These are phyloP conservation scores for Friedmanniomyces endolithicus DNA, from an alignment of 495 filamentous ascomycete species.

Conservation along the genomic window DNA sequence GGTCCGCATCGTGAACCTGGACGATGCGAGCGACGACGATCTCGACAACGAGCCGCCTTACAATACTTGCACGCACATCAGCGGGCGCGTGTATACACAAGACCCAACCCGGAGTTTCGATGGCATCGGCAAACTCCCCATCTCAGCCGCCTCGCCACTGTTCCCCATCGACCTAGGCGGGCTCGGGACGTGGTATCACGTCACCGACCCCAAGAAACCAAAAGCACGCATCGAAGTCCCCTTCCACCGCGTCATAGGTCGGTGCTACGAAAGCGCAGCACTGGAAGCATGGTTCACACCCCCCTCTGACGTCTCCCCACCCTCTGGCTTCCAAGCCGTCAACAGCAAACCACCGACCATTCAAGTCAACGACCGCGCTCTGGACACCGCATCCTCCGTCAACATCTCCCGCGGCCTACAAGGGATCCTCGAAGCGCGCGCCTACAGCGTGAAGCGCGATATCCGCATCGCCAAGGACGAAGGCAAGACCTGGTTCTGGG, in stretches of 20 bases:
- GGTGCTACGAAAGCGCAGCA: conserved; percentile 42
- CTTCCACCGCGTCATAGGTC: conserved; percentile 41
- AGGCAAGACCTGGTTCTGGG: conserved; percentile 43
- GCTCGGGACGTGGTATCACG: conserved; percentile 39
- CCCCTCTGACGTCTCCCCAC: background rate
- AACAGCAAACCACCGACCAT: conserved; percentile 6
- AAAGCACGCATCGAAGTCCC: conserved; percentile 31
- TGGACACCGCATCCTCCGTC: background rate
- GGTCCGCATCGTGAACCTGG: conserved; percentile 33
- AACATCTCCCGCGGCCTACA: conserved; percentile 21
- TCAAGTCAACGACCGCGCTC: background rate
- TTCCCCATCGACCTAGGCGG: conserved; percentile 32
- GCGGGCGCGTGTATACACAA: conserved; percentile 40
- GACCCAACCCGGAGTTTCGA: conserved; percentile 23
- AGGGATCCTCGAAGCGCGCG: conserved; percentile 32
- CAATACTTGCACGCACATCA: conserved; percentile 32
- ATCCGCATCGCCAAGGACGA: conserved; percentile 32
- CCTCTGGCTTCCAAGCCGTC: conserved; percentile 8
- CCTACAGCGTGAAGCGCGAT: conserved; percentile 35
- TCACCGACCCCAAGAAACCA: conserved; percentile 28
- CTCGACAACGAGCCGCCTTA: conserved; percentile 34
- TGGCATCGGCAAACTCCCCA: conserved; percentile 15
- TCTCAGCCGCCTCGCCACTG: conserved; percentile 18
- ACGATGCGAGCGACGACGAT: conserved; percentile 36
- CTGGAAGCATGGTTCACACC: conserved; percentile 34